Base-by-base conservation (phyloP, 129 eudicot genomes). In the Flaveria linearis region DNA sequence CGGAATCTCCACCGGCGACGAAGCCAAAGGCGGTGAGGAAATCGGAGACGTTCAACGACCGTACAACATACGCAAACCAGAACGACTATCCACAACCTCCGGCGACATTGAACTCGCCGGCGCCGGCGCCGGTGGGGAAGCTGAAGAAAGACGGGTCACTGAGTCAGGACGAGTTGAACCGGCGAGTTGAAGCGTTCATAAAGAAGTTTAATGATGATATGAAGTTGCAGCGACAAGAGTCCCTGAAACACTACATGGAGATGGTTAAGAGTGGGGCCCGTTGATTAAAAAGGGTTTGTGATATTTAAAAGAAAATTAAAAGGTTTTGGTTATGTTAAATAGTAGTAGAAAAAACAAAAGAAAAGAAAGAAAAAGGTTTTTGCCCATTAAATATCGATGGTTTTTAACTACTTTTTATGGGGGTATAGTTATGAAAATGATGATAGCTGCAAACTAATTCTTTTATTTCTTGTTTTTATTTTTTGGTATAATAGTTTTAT, bases 181-280 rank as follows among this genome's bases (percentile, higher is more conserved):
- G 90, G 68, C 86, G 96, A 82, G 96, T 88, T 16, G 98, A 92
- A 70, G 94, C 96, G 81, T 92, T 92, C 55, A 92, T 92, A 20
- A 83, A 80, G 68, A 92, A 92, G 82, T 84, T 92, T 60, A 92
- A 89, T 33, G 93, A 92, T 72, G 97, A 92, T 2, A 92, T 92
- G 97, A 84, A 88, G 84, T 49, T 92, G 90, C 98, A 92, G 76
- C 76, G 98, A 77, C 94, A 90, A 49, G 86, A 90, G 76, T 92
- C 98, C 9, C 23, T 92, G 68, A 75, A 90, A 13, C 87, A 84
- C 77, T 88, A 86, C 76, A 81, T 49, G 88, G 91, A 86, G 76
- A 92, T 84, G 94, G 83, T 92, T 1, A 90, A 83, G 42, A 88
- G 88, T 55, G 91, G 88, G 63, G 76, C 82, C 60, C 85, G 73